phyloP scores from a whole-genome alignment of 169 alveolate species.

The Plasmodium vivax region DNA sequence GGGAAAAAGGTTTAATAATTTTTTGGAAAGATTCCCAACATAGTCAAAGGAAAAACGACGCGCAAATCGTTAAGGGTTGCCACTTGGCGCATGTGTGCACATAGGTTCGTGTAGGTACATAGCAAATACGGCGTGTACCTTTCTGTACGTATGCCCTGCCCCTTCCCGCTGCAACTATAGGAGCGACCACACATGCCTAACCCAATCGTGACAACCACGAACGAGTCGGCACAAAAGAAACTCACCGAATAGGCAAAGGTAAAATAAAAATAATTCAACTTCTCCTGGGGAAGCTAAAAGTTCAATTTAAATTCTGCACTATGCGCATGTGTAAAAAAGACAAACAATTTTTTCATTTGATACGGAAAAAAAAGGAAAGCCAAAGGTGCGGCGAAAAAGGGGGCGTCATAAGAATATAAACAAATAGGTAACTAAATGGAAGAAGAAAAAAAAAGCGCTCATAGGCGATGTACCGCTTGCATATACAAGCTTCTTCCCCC shows the following conservation, averaged over 20 bases:
- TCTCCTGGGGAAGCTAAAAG: background rate
- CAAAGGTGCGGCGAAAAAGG: background rate
- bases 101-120: background rate
- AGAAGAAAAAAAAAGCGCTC: background rate
- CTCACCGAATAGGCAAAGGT: background rate
- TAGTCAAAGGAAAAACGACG: background rate
- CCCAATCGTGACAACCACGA: background rate
- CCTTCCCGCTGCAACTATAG: background rate
- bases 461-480: background rate
- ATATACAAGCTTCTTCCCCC: background rate
- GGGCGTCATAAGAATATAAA: background rate
- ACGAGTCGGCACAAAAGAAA: background rate
- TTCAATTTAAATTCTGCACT: background rate
- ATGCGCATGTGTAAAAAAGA: background rate
- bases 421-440: background rate
- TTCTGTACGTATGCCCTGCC: background rate
- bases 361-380: background rate
- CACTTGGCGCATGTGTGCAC: background rate
- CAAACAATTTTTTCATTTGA: background rate
- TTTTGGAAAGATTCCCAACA: background rate
- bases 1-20: background rate
- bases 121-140: background rate
- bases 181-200: background rate
- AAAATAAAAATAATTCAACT: background rate
- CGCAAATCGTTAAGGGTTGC: background rate